Percentiles rank a stretch among this genome's conserved stretches.
Evolutionary conservation across 768 basidiomycete genomes (phyloP).

Genomic region (Agaricus sinodeliciosus): DNA sequence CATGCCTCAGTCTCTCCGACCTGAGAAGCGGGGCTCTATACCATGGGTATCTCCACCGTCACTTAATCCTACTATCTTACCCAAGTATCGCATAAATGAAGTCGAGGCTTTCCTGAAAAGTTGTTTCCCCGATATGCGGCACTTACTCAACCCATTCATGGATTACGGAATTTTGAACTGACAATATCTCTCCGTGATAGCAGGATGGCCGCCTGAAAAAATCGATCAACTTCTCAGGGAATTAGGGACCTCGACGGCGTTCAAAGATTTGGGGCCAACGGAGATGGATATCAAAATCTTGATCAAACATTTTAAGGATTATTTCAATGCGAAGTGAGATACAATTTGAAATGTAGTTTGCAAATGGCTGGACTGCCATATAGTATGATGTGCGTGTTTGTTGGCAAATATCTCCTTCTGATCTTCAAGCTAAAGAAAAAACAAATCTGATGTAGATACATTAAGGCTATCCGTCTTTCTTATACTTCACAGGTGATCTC

Average conservation of each 20-base stretch:
- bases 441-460: no score
- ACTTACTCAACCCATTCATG: not conserved
- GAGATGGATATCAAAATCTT: not conserved
- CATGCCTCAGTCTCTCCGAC: no score
- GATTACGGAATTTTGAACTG: constrained; percentile 4
- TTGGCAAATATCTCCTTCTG: no score
- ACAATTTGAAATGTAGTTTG: not conserved
- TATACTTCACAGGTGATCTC: no score
- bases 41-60: no score
- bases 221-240: not conserved
- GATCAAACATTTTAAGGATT: not conserved
- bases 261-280: not conserved
- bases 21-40: no score
- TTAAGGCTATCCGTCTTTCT: no score
- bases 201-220: not conserved
- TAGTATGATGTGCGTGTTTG: no score
- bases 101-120: not conserved
- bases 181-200: not conserved
- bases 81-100: not conserved
- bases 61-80: not conserved
- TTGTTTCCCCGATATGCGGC: constrained; percentile 4
- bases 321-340: not conserved
- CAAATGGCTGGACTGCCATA: no score
- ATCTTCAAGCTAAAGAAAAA: no score
- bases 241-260: not conserved